Percentiles rank a stretch among this genome's conserved stretches.
Evolutionary conservation across 768 basidiomycete genomes (phyloP).

Genomic region (Pisolithus tinctorius): DNA sequence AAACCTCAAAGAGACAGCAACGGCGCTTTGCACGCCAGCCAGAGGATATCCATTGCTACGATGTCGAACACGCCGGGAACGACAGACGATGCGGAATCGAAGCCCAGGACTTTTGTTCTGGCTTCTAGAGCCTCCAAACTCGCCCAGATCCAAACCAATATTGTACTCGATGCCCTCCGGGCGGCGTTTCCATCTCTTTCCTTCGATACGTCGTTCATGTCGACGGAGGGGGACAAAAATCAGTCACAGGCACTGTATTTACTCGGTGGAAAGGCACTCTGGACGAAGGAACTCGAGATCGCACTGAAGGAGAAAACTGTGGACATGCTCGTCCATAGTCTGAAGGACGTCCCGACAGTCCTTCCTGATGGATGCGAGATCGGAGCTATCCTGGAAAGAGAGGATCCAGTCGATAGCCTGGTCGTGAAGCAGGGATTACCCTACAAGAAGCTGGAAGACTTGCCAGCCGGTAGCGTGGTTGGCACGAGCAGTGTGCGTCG

Average conservation of each 20-base stretch:
- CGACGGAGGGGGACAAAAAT: constrained; percentile 81
- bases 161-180: constrained; percentile 61
- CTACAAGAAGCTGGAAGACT: constrained; percentile 71
- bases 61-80: background rate
- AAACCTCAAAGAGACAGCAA: too few relatives aligned
- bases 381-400: constrained; percentile 78
- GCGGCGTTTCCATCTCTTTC: constrained; percentile 43
- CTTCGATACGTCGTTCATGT: constrained; percentile 56
- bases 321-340: constrained; percentile 88
- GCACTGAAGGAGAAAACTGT: constrained; percentile 63
- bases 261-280: constrained; percentile 84
- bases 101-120: constrained; percentile 47
- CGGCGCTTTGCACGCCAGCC: too few relatives aligned
- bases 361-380: constrained; percentile 82
- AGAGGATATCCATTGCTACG: background rate
- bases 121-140: constrained; percentile 87
- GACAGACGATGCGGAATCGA: background rate
- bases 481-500: constrained; percentile 93
- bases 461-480: constrained; percentile 86
- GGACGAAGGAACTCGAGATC: constrained; percentile 96
- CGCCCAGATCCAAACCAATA: constrained; percentile 84
- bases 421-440: constrained; percentile 70
- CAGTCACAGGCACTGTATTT: constrained; percentile 85
- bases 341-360: constrained; percentile 90
- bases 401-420: constrained; percentile 83